Conservation (phyloP, 768 basidiomycete species). For the Lentinula sp. region DNA sequence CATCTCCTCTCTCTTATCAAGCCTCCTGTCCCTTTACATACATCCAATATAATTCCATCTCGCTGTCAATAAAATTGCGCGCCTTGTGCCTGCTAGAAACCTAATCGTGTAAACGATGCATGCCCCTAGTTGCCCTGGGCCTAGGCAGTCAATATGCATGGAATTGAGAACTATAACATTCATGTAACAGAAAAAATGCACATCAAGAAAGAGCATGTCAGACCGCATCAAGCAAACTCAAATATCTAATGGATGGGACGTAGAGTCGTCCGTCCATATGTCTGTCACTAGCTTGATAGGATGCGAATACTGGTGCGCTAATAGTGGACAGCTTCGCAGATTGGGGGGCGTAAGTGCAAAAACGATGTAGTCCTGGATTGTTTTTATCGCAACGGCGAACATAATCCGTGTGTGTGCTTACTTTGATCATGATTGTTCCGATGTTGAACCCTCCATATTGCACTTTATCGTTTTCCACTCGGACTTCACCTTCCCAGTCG, state of each 20-base stretch:
- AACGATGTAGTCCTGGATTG: slow-evolving; percentile 47
- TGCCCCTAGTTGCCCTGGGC: neutral
- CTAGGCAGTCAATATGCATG: neutral
- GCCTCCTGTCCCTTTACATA: neutral
- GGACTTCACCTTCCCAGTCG: slow-evolving; percentile 52
- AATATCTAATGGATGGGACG: slow-evolving; percentile 29
- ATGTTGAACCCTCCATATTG: slow-evolving; percentile 38
- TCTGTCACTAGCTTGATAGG: slow-evolving; percentile 54
- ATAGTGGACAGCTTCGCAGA: slow-evolving; percentile 34
- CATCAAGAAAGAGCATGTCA: neutral
- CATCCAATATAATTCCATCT: neutral
- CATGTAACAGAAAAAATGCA: neutral
- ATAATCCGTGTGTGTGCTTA: slow-evolving; percentile 17
- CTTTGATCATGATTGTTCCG: slow-evolving; percentile 42
- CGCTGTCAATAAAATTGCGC: slow-evolving; percentile 2
- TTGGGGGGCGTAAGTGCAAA: slow-evolving; percentile 40
- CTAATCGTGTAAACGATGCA: neutral
- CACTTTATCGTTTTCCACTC: slow-evolving; percentile 28
- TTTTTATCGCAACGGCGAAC: neutral
- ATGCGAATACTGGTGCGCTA: slow-evolving; percentile 36
- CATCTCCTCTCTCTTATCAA: neutral
- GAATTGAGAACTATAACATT: slow-evolving; percentile 1
- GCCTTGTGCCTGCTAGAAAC: neutral
- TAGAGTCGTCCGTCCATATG: slow-evolving; percentile 32
- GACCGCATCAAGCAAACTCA: neutral